phyloP scores from a whole-genome alignment of 2,329 filamentous ascomycete genomes.

The Stachybotrys echinatus region DNA sequence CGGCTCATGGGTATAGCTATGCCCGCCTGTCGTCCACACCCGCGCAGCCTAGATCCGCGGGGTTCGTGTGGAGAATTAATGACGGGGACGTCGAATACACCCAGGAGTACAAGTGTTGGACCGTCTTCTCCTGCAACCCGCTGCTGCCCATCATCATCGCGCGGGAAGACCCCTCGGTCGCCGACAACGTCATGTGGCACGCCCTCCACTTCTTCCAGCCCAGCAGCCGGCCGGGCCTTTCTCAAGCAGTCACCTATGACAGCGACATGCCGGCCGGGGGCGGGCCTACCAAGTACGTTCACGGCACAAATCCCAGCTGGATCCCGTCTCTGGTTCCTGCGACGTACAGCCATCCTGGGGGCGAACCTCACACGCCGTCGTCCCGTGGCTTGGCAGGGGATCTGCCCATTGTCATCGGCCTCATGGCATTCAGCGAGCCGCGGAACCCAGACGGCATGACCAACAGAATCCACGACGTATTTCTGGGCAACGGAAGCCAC shows the following conservation, averaged over 20 bases:
- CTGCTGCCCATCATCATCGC: constrained; percentile 27
- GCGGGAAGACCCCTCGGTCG: constrained; percentile 11
- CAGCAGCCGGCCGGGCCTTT: constrained; percentile 15
- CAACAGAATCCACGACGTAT: constrained; percentile 12
- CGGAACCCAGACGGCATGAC: not conserved
- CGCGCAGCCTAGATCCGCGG: not conserved
- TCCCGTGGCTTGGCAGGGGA: constrained; percentile 31
- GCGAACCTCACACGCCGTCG: not conserved
- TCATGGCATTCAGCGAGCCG: constrained; percentile 30
- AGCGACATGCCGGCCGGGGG: constrained; percentile 9
- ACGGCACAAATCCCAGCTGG: constrained; percentile 27
- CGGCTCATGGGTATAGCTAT: constrained; percentile 12
- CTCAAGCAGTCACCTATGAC: constrained; percentile 16
- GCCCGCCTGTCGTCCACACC: not conserved
- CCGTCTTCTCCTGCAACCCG: constrained; percentile 31
- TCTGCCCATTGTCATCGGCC: constrained; percentile 29
- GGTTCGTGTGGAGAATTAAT: not conserved
- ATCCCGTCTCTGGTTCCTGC: constrained; percentile 29
- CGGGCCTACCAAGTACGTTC: constrained; percentile 19
- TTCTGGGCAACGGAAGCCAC: constrained; percentile 12
- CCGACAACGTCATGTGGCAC: constrained; percentile 13
- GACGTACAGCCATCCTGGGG: constrained; percentile 17
- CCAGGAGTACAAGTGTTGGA: constrained; percentile 15
- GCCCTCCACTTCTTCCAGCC: constrained; percentile 22
- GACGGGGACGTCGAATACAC: constrained; percentile 1